A percentile compares a stretch with the other conserved stretches of the same genome.
Evolutionary conservation across 495 filamentous ascomycete species (phyloP).

Genomic region (Trichocladium uniseriatum): DNA sequence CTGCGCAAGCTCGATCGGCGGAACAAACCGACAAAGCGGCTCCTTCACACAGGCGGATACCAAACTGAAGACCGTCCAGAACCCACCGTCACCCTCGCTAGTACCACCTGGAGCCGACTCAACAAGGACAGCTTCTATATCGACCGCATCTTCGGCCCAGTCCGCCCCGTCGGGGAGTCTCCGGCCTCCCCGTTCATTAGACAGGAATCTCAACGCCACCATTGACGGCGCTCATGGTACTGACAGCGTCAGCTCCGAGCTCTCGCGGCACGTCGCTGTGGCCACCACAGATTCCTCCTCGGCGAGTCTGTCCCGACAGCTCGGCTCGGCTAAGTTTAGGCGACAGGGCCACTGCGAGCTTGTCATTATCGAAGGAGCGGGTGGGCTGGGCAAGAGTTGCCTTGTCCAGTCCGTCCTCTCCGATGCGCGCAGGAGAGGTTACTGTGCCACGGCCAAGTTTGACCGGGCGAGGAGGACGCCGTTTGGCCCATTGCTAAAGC

Average conservation of each 20-base stretch:
- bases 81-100: neutral
- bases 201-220: slow-evolving; percentile 29
- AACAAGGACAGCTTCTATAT: neutral
- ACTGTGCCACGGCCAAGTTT: slow-evolving; percentile 77
- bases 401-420: slow-evolving; percentile 69
- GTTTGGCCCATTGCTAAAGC: slow-evolving; percentile 72
- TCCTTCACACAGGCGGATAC: slow-evolving; percentile 37
- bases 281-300: slow-evolving; percentile 25
- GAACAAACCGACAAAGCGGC: slow-evolving; percentile 26
- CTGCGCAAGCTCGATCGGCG: slow-evolving; percentile 40
- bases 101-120: neutral
- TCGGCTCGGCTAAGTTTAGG: slow-evolving; percentile 49
- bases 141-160: slow-evolving; percentile 35
- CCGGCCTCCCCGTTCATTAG: slow-evolving; percentile 27
- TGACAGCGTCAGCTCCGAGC: slow-evolving; percentile 26
- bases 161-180: slow-evolving; percentile 21
- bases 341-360: slow-evolving; percentile 66
- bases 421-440: slow-evolving; percentile 63
- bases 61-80: neutral
- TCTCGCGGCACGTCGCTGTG: slow-evolving; percentile 21
- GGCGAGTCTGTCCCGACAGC: slow-evolving; percentile 33
- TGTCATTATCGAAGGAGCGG: slow-evolving; percentile 62
- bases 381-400: slow-evolving; percentile 76
- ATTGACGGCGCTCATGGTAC: slow-evolving; percentile 26
- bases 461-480: slow-evolving; percentile 71